These are phyloP conservation scores for Pythium utonaiense DNA, from an alignment of 352 stramenopile genomes.

Conservation along the genomic window DNA sequence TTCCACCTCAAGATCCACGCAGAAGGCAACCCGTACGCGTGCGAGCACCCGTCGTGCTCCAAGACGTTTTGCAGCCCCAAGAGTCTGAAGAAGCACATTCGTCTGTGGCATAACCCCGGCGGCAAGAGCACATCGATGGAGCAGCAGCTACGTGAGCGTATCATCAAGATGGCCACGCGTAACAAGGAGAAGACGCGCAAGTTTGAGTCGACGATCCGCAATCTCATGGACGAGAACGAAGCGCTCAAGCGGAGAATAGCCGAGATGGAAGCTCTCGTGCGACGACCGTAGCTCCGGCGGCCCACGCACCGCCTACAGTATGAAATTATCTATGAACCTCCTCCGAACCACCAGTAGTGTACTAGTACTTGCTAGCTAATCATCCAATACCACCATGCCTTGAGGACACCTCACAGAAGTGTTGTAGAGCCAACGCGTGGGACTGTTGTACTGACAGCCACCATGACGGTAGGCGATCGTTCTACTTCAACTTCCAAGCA, in stretches of 20 bases:
- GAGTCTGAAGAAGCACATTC: constrained; percentile 82
- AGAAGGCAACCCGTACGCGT: constrained; percentile 78
- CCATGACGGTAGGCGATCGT: too few relatives aligned
- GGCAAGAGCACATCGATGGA: constrained; percentile 85
- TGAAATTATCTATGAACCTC: constrained; percentile 16
- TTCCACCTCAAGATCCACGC: constrained; percentile 86
- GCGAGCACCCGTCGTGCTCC: constrained; percentile 71
- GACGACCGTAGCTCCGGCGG: constrained; percentile 6
- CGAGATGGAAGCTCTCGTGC: constrained; percentile 42
- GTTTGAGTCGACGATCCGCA: constrained; percentile 74
- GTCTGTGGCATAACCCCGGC: constrained; percentile 75
- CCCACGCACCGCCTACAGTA: not conserved
- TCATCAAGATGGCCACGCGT: constrained; percentile 82
- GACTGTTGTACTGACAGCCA: too few relatives aligned
- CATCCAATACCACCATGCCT: not conserved
- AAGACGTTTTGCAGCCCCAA: constrained; percentile 86
- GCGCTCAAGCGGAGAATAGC: constrained; percentile 58
- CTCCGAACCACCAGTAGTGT: not conserved
- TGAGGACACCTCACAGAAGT: too few relatives aligned
- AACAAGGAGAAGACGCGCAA: constrained; percentile 84
- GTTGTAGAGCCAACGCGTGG: too few relatives aligned
- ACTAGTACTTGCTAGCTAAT: not conserved
- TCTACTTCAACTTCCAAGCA: not conserved
- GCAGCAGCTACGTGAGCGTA: constrained; percentile 77
- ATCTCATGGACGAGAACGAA: constrained; percentile 77